phyloP scores from a whole-genome alignment of 192 early-diverging fungal species.

The Gigaspora rosea region DNA sequence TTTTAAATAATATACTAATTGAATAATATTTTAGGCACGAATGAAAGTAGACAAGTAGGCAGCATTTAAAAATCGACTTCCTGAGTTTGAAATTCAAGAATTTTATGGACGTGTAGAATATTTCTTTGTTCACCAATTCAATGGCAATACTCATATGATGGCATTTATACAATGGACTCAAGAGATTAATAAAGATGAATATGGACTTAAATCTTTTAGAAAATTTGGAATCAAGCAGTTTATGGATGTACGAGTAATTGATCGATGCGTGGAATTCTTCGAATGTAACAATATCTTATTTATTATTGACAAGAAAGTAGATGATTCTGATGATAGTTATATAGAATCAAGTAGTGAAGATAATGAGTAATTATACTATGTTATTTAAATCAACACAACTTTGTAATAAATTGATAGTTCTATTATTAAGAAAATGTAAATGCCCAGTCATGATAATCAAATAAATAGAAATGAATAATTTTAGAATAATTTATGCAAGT shows the following conservation, averaged over 20 bases:
- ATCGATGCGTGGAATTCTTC: neutral
- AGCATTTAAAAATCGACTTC: neutral
- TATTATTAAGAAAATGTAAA: too few relatives aligned
- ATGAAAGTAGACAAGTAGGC: slow-evolving; percentile 10
- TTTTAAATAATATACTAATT: neutral
- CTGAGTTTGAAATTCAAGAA: slow-evolving; percentile 4
- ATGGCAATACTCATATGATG: neutral
- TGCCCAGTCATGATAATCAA: too few relatives aligned
- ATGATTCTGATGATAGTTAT: slow-evolving; percentile 2
- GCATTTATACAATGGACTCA: neutral
- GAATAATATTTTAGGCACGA: neutral
- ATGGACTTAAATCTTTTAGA: neutral
- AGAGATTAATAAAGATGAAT: too few relatives aligned
- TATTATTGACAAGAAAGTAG: neutral
- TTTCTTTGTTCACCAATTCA: slow-evolving; percentile 1
- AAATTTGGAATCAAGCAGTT: neutral
- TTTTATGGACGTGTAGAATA: neutral
- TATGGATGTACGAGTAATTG: slow-evolving; percentile 1
- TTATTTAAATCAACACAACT: too few relatives aligned
- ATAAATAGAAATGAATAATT: too few relatives aligned
- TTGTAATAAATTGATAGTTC: too few relatives aligned
- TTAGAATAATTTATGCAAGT: too few relatives aligned
- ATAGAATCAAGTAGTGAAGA: neutral
- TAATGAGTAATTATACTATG: neutral
- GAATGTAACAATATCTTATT: neutral